These are phyloP conservation scores for Venturia effusa DNA, from an alignment of 2,329 filamentous ascomycete genomes.

Conservation along the genomic window DNA sequence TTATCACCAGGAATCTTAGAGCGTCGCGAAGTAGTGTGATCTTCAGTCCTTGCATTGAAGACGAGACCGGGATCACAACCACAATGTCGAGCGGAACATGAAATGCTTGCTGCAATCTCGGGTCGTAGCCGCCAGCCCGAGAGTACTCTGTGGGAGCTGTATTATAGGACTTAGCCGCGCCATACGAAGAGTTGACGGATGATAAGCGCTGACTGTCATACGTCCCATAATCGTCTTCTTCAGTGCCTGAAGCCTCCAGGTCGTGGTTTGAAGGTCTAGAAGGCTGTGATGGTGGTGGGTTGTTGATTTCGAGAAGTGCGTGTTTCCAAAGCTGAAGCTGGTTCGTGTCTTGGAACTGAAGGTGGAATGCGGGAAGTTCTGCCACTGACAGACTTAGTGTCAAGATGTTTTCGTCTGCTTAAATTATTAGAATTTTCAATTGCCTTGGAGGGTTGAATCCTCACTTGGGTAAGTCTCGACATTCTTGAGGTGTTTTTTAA, in stretches of 20 bases:
- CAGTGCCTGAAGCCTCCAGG: slow-evolving; percentile 67
- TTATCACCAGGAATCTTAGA: slow-evolving; percentile 81
- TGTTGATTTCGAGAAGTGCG: slow-evolving; percentile 73
- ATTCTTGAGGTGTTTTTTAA: slow-evolving; percentile 93
- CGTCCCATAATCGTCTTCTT: slow-evolving; percentile 74
- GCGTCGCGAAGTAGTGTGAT: slow-evolving; percentile 89
- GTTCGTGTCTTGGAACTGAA: slow-evolving; percentile 73
- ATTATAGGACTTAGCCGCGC: slow-evolving; percentile 68
- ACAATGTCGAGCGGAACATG: slow-evolving; percentile 94
- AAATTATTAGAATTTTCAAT: slow-evolving; percentile 2
- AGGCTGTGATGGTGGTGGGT: slow-evolving; percentile 44
- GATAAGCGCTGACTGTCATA: slow-evolving; percentile 57
- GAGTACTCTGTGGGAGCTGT: slow-evolving; percentile 89
- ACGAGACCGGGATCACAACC: slow-evolving; percentile 92
- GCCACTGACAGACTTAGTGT: slow-evolving; percentile 84
- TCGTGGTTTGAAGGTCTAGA: slow-evolving; percentile 65
- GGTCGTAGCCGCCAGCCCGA: slow-evolving; percentile 29
- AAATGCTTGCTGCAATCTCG: slow-evolving; percentile 42
- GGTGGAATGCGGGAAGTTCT: slow-evolving; percentile 87
- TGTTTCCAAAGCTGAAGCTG: slow-evolving; percentile 88
- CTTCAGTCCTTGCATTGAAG: slow-evolving; percentile 98
- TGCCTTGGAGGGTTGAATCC: slow-evolving; percentile 2
- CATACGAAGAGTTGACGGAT: slow-evolving; percentile 73
- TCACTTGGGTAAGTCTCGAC: slow-evolving; percentile 54
- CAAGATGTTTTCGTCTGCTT: slow-evolving; percentile 66